Evolutionary conservation across 768 basidiomycete genomes (phyloP).

Genomic region (Austroboletus eburneus): DNA sequence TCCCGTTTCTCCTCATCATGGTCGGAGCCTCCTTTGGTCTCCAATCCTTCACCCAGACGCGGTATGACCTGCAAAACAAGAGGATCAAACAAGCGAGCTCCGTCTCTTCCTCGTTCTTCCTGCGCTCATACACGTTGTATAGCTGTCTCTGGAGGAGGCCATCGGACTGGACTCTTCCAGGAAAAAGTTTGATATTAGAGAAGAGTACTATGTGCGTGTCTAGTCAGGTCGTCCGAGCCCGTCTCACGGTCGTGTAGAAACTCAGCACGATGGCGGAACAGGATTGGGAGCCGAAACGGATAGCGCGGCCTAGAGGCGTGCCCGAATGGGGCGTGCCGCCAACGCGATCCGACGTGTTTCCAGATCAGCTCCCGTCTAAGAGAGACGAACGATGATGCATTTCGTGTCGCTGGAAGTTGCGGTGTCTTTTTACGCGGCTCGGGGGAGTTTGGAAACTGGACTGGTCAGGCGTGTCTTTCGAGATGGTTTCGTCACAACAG

Average conservation of each 20-base stretch:
- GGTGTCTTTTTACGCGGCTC: too few relatives aligned
- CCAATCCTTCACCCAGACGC: conserved; percentile 78
- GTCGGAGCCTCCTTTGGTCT: conserved; percentile 85
- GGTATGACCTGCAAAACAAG: conserved; percentile 85
- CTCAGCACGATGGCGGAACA: conserved; percentile 58
- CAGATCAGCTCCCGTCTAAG: conserved; percentile 15
- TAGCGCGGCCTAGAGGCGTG: conserved; percentile 78
- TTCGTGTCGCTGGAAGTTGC: too few relatives aligned
- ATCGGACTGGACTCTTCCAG: conserved; percentile 63
- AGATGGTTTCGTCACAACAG: too few relatives aligned
- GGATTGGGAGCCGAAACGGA: conserved; percentile 86
- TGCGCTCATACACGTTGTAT: neutral
- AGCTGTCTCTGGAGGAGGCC: conserved; percentile 78
- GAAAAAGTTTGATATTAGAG: conserved; percentile 87
- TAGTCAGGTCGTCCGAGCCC: neutral
- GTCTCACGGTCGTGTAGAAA: conserved; percentile 36
- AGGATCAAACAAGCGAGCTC: conserved; percentile 63
- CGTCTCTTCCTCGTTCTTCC: neutral
- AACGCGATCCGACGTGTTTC: conserved; percentile 30
- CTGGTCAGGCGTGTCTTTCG: too few relatives aligned
- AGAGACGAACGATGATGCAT: conserved; percentile 5
- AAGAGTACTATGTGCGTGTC: conserved; percentile 91
- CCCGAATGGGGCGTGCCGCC: conserved; percentile 93
- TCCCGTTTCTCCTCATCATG: conserved; percentile 83
- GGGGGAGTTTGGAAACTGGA: too few relatives aligned